phyloP scores from a whole-genome alignment of 2,329 filamentous ascomycete species.

The Phialophora chinensis region DNA sequence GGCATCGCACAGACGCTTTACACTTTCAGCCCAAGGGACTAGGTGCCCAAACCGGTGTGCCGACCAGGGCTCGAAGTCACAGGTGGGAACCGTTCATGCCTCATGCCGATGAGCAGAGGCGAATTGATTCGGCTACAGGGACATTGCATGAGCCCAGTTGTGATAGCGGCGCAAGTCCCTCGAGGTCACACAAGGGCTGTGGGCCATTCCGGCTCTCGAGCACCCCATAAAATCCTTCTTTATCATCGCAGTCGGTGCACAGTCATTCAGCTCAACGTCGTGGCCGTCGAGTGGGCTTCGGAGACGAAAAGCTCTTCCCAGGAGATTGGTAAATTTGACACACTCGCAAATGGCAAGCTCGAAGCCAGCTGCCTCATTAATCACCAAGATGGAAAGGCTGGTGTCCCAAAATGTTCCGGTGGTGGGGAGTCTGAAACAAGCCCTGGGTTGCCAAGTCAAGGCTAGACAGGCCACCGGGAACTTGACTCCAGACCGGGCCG shows the following conservation, averaged over 20 bases:
- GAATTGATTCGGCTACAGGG: slow-evolving; percentile 2
- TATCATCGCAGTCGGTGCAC: neutral
- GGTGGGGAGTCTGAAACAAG: slow-evolving; percentile 12
- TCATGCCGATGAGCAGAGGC: slow-evolving; percentile 23
- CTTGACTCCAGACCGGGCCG: slow-evolving; percentile 25
- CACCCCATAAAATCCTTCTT: neutral
- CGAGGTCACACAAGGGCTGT: neutral
- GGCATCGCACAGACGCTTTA: neutral
- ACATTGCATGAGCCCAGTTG: slow-evolving; percentile 5
- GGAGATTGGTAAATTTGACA: slow-evolving; percentile 25
- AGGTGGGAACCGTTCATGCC: slow-evolving; percentile 35
- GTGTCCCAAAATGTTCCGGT: slow-evolving; percentile 20
- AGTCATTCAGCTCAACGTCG: neutral
- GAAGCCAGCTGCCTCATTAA: neutral
- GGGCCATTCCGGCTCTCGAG: neutral
- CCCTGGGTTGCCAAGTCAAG: neutral
- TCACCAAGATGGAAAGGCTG: slow-evolving; percentile 7
- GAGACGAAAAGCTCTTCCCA: slow-evolving; percentile 1
- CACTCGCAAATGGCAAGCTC: slow-evolving; percentile 16
- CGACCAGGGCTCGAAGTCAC: neutral
- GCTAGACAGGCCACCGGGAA: slow-evolving; percentile 19
- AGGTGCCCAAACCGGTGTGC: slow-evolving; percentile 4
- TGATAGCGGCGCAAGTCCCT: slow-evolving; percentile 3
- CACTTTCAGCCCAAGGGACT: neutral
- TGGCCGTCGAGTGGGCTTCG: neutral